These are phyloP conservation scores for Astrephomene gubernaculifera DNA, from an alignment of 139 green algal genomes.

Conservation along the genomic window DNA sequence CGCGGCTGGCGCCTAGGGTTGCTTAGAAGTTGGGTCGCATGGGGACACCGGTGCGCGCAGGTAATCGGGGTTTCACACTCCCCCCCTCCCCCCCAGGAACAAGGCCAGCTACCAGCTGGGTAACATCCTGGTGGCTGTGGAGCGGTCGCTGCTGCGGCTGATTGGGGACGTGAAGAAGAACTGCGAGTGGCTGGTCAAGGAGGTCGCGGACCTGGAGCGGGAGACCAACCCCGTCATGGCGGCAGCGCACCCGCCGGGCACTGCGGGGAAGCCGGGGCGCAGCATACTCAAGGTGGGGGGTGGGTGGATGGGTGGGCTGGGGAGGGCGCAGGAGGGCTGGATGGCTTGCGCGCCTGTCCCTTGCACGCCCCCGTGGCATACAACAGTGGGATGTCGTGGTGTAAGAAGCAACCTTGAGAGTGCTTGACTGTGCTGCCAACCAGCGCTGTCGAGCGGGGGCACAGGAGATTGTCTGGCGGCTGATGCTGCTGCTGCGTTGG, in stretches of 20 bases:
- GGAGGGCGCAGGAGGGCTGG: not conserved
- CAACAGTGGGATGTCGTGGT: too few relatives aligned
- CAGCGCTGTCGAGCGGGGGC: too few relatives aligned
- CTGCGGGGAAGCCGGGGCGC: slow-evolving; percentile 11
- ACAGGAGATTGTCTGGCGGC: too few relatives aligned
- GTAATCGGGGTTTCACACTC: too few relatives aligned
- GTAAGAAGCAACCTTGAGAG: too few relatives aligned
- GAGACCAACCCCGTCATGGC: slow-evolving; percentile 41
- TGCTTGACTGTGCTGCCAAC: too few relatives aligned
- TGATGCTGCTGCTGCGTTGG: too few relatives aligned
- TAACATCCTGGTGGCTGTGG: slow-evolving; percentile 28
- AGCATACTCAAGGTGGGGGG: slow-evolving; percentile 45
- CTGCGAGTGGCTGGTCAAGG: slow-evolving; percentile 43
- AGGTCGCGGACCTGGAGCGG: slow-evolving; percentile 53
- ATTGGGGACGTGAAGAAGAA: slow-evolving; percentile 51
- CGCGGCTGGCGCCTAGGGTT: too few relatives aligned
- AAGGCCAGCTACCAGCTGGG: slow-evolving; percentile 39
- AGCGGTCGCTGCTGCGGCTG: slow-evolving; percentile 50
- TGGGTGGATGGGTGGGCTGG: not conserved
- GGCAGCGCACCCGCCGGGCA: not conserved
- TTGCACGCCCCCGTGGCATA: too few relatives aligned
- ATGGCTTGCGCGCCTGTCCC: not conserved
- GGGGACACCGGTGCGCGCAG: too few relatives aligned
- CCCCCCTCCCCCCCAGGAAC: too few relatives aligned
- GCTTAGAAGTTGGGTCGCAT: too few relatives aligned